These are phyloP conservation scores for Agapanthus africanus DNA, from an alignment of 106 monocot genomes.

Conservation along the genomic window DNA sequence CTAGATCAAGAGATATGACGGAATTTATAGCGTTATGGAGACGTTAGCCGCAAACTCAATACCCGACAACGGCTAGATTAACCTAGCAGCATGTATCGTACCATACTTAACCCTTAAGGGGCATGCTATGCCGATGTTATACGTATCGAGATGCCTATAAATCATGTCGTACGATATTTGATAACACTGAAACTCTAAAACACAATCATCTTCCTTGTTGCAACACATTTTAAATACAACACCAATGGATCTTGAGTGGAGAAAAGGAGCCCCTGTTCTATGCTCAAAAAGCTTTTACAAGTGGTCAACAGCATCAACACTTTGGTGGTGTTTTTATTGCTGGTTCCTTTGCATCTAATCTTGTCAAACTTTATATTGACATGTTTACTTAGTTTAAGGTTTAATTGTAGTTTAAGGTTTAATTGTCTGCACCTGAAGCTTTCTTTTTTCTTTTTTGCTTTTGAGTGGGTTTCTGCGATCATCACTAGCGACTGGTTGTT, in stretches of 20 bases:
- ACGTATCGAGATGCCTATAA: too few relatives aligned
- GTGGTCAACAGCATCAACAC: conserved; percentile 42
- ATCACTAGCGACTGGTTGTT: conserved; percentile 6
- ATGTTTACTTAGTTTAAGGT: conserved; percentile 47
- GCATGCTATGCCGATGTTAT: too few relatives aligned
- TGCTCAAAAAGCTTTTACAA: background rate
- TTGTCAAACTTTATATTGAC: conserved; percentile 39
- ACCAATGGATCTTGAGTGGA: conserved; percentile 6
- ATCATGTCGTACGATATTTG: too few relatives aligned
- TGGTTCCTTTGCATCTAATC: conserved; percentile 29
- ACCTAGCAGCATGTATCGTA: too few relatives aligned
- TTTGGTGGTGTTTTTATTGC: conserved; percentile 13
- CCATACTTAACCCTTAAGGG: too few relatives aligned
- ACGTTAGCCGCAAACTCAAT: too few relatives aligned
- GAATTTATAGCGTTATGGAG: too few relatives aligned
- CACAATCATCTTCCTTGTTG: too few relatives aligned
- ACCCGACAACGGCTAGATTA: too few relatives aligned
- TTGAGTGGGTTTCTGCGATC: conserved; percentile 15
- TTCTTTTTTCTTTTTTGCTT: conserved; percentile 3
- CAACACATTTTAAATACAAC: too few relatives aligned
- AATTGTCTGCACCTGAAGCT: conserved; percentile 28
- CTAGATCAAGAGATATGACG: too few relatives aligned
- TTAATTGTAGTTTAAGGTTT: conserved; percentile 53
- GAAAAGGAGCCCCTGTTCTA: conserved; percentile 26
- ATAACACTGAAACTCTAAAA: too few relatives aligned